Conservation (phyloP, 192 early-diverging fungal genomes). For the Irineochytrium annulatum region DNA sequence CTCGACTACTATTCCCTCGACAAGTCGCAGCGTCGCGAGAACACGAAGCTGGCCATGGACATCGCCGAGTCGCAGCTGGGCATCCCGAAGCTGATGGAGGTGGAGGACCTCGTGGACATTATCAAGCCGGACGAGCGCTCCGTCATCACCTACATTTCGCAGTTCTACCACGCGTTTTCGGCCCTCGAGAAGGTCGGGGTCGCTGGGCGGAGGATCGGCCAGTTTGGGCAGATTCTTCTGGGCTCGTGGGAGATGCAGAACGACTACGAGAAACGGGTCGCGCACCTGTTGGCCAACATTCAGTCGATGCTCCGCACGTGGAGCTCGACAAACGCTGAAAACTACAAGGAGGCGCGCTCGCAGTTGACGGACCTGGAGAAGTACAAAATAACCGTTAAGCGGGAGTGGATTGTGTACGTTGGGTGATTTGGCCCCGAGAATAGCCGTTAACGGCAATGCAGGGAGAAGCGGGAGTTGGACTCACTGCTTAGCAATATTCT, state of each 20-base stretch:
- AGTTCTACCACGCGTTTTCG: constrained; percentile 98
- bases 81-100: constrained; percentile 90
- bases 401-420: constrained; percentile 56
- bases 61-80: constrained; percentile 85
- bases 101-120: constrained; percentile 93
- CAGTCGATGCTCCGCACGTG: constrained; percentile 61
- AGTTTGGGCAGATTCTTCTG: constrained; percentile 77
- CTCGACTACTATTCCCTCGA: constrained; percentile 84
- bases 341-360: constrained; percentile 72
- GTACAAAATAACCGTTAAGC: constrained; percentile 80
- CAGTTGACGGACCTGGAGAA: constrained; percentile 70
- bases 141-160: constrained; percentile 96
- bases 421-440: neutral
- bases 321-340: constrained; percentile 58
- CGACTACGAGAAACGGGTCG: constrained; percentile 86
- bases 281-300: constrained; percentile 67
- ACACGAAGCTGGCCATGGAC: constrained; percentile 91
- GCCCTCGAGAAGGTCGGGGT: constrained; percentile 79
- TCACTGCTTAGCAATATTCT: constrained; percentile 87
- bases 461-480: constrained; percentile 85
- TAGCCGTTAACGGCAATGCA: neutral
- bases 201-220: constrained; percentile 88
- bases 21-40: constrained; percentile 75
- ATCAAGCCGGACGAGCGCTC: constrained; percentile 93
- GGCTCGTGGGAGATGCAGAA: constrained; percentile 90